Evolutionary conservation across 108 stramenopile species (phyloP), one percentile per base, ranked within the genome.

Genomic region (Conticribra guillardii): DNA sequence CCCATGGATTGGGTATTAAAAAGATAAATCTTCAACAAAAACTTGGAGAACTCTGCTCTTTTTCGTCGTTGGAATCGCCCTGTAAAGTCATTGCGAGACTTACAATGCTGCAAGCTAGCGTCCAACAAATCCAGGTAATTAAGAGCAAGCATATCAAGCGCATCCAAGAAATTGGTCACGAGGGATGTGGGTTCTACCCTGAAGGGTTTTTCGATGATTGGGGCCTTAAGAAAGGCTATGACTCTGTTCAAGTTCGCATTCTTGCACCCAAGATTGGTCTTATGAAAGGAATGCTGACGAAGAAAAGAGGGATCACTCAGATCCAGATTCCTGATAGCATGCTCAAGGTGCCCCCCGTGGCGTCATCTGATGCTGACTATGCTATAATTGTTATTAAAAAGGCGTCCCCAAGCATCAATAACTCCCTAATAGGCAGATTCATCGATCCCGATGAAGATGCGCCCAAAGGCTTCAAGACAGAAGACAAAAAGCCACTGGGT

Each of bases 321-420:
- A 79, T 79, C 31, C 71, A 79, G 41, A 51, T 79, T 19, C 77
- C 77, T 16, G 14, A 30, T 4, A 73, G 71, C 44, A 79, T 79
- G 77, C 34, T 79, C 19, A 79, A 79, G 64, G 77, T 24, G 22
- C 51, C 34, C 11, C 77, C 77, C 4, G 34, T 21, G 32, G 21
- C 47, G 18, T 33, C 22, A 9, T 67, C 44, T 45, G 56, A 47
- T 44, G 56, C 56, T 0, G 54, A 26, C 46, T 51, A 4, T 21
- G n/a, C 50, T 4, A n/a, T 15, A 51, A 51, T 51, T n/a, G n/a
- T 21, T 4, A 4, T 51, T n/a, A 9, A 22, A 9, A 22, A 21
- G 4, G 21, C 28, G 48, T 47, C 4, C 32, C 62, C 15, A 71
- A 46, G 45, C 14, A 70, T 26, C 18, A 56, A 2, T 64, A 56